Evolutionary conservation across 163 green algal genomes (phyloP), one percentile per base, ranked within the genome.

Genomic region (Coccomyxa subellipsoidea): DNA sequence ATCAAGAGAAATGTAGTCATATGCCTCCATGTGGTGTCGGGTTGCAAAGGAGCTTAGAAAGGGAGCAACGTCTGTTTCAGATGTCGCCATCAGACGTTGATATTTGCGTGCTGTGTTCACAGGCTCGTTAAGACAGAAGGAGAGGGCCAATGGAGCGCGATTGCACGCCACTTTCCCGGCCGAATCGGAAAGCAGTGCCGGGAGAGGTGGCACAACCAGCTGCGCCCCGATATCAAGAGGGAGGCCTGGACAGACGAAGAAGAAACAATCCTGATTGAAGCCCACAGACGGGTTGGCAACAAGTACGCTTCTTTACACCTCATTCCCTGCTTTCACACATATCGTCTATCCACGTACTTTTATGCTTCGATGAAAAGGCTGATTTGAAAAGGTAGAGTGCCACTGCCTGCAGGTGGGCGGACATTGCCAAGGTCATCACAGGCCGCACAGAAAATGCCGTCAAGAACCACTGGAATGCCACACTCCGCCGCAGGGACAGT

Each of bases 401-500:
- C 21, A 31, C 31, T 0, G 25, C 69, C n/a, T 79, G 73, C 84
- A 87, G 78, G 23, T 95, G 91, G 91, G 90, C 91, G 31, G 89
- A 95, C 76, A 97, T 98, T 77, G 91, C 94, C 12, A 96, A 95
- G 84, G 82, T 83, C 38, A 82, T 98, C 72, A 88, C 88, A 4
- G 92, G 91, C 0, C 81, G 94, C 15, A 95, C 92, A 18, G 93
- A 96, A 80, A 97, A 96, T 75, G 88, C 90, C 2, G 93, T 97
- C 66, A 97, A 98, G 82, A 98, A 97, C 83, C 92, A 96, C 85
- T 97, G 93, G 92, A 97, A 97, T 80, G 90, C 90, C 3, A 95
- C 91, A 15, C 82, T 95, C 72, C 84, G 89, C 40, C 85, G 90
- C 36, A 91, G 88, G 81, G 76, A 84, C 40, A 31, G 32, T 31